phyloP scores from a whole-genome alignment of 805 yeast genomes.

The Suhomyces sp. region DNA sequence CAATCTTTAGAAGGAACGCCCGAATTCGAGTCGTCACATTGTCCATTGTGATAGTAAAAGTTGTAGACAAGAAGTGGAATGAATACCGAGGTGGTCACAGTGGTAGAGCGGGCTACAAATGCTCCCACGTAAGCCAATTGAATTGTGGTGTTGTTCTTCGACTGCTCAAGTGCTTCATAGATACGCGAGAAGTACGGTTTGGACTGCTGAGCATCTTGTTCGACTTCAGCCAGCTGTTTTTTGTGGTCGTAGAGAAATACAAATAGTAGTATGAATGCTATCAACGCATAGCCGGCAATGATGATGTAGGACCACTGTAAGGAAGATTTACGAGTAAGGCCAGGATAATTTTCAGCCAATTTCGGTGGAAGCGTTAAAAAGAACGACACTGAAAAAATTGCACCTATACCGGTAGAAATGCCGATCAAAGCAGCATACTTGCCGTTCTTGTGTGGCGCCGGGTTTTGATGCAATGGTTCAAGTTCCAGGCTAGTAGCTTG shows the following conservation, averaged over 20 bases:
- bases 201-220: not conserved
- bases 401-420: constrained; percentile 62
- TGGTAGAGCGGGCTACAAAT: constrained; percentile 60
- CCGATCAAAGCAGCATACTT: constrained; percentile 62
- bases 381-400: constrained; percentile 56
- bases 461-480: not conserved
- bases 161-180: not conserved
- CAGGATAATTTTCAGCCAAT: constrained; percentile 42
- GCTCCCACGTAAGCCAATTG: constrained; percentile 55
- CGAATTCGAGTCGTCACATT: constrained; percentile 32
- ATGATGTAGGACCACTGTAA: constrained; percentile 48
- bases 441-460: constrained; percentile 32
- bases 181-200: not conserved
- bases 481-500: not conserved
- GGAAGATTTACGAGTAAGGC: constrained; percentile 33
- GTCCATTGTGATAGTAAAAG: constrained; percentile 50
- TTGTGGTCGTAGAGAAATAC: constrained; percentile 45
- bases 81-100: constrained; percentile 57
- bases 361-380: constrained; percentile 57
- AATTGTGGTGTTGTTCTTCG: constrained; percentile 10
- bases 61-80: constrained; percentile 62
- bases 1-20: constrained; percentile 38
- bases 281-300: constrained; percentile 43
- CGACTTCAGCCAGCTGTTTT: constrained; percentile 15
- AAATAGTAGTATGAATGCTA: constrained; percentile 37